Evolutionary conservation across 2,329 filamentous ascomycete species (phyloP).

Genomic region (Eutypella sp.): DNA sequence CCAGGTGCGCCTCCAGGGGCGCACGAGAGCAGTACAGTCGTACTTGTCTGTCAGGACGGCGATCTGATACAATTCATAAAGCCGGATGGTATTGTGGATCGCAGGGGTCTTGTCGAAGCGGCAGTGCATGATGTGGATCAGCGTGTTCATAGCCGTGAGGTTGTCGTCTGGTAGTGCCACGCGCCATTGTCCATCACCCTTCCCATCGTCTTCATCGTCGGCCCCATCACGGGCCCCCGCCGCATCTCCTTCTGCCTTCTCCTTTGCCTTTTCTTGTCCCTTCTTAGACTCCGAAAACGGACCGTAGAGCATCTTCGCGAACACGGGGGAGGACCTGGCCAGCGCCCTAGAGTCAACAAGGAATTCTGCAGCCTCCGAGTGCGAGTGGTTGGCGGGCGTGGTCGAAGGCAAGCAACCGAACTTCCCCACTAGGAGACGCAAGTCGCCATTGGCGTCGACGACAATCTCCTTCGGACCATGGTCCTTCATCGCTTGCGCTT

Average conservation of each 20-base stretch:
- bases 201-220: too few relatives aligned
- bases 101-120: not conserved
- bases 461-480: too few relatives aligned
- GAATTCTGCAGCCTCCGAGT: not conserved
- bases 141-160: not conserved
- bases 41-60: not conserved
- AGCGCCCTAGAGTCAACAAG: not conserved
- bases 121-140: not conserved
- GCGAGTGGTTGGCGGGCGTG: not conserved
- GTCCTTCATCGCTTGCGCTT: too few relatives aligned
- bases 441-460: not conserved
- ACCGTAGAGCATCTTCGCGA: not conserved
- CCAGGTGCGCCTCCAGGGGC: not conserved
- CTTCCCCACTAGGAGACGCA: not conserved
- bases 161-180: not conserved
- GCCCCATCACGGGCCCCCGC: too few relatives aligned
- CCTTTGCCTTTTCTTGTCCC: not conserved
- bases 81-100: not conserved
- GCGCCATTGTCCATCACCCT: too few relatives aligned
- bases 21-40: not conserved
- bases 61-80: not conserved
- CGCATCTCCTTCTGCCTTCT: too few relatives aligned
- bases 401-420: not conserved
- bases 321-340: not conserved
- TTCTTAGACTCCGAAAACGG: not conserved